Conservation (phyloP, 169 alveolate species). For the Perkinsus marinus region DNA sequence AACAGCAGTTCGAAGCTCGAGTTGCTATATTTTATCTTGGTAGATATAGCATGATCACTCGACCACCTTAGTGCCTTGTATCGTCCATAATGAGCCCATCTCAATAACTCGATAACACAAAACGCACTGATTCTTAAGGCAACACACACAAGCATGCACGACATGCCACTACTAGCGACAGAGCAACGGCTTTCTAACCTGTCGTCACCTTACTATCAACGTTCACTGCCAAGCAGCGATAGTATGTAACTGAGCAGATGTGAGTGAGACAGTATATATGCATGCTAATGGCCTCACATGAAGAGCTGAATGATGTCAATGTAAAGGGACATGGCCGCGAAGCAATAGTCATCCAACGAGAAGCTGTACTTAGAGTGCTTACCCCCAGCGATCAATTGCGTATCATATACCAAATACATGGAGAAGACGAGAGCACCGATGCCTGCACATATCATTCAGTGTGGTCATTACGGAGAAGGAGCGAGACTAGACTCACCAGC, state of each 20-base stretch:
- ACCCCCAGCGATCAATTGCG: conserved; percentile 73
- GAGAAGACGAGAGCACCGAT: conserved; percentile 59
- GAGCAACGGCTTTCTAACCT: not conserved
- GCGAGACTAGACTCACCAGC: not conserved
- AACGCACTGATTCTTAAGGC: not conserved
- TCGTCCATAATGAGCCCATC: too few relatives aligned
- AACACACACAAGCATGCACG: not conserved
- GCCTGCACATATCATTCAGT: too few relatives aligned
- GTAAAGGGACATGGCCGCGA: conserved; percentile 66
- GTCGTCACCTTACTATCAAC: not conserved
- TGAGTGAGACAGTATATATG: not conserved
- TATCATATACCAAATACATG: conserved; percentile 58
- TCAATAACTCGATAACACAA: too few relatives aligned
- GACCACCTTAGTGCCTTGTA: too few relatives aligned
- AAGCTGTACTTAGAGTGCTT: conserved; percentile 56
- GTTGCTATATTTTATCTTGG: too few relatives aligned
- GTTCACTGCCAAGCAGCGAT: not conserved
- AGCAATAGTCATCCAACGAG: conserved; percentile 66
- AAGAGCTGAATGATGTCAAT: conserved; percentile 61
- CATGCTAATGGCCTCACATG: conserved; percentile 18
- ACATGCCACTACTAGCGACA: not conserved
- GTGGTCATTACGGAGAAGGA: not conserved
- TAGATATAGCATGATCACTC: too few relatives aligned
- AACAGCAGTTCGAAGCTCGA: too few relatives aligned
- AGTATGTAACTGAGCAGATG: not conserved